Base-by-base conservation (phyloP, 2,329 filamentous ascomycete species). In the Talaromyces sp. region DNA sequence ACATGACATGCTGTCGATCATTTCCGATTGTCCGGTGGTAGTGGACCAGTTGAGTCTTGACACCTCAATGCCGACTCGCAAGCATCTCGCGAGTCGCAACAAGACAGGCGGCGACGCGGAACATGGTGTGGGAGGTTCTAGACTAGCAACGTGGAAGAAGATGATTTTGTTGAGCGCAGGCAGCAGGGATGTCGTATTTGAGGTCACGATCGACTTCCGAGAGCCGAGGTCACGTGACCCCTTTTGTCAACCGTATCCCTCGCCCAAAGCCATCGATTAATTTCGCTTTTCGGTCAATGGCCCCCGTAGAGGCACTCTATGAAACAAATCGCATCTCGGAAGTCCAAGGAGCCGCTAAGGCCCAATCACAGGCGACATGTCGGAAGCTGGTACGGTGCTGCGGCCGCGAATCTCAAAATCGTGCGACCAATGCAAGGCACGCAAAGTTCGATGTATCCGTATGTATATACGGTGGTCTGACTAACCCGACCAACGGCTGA, bases 391-490 rank as follows among this genome's bases (percentile, higher is more conserved):
- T 7, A 56, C 51, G 22, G 49, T 63, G 55, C 47, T 64, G 32
- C 63, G 52, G 47, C 60, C 65, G 9, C 57, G 71, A 54, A 58
- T 64, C 5, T 67, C 64, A 13, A 66, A 63, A 7, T 65, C 73
- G 6, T 78, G 76, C 66, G 74, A 78, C 65, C 67, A 70, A 47
- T 78, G 76, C 67, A 77, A 77, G 64, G 61, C 66, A n/a, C 73
- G 76, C 47, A 78, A 78, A 64, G 76, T 78, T 22, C 73, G 75
- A 57, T 78, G 75, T 63, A 69, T 71, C 22, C 71, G 76, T 77
- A 68, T 47, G 28, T 53, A 44, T 19, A n/a, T n/a, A n/a, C n/a
- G 44, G 36, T 42, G 51, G 22, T 27, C 27, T 47, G 33, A 15
- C 11, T 13, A 42, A 30, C 13, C 27, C 19, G 17, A 53, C 15